Evolutionary conservation across 352 stramenopile genomes (phyloP).

Genomic region (Phytophthora megakarya): DNA sequence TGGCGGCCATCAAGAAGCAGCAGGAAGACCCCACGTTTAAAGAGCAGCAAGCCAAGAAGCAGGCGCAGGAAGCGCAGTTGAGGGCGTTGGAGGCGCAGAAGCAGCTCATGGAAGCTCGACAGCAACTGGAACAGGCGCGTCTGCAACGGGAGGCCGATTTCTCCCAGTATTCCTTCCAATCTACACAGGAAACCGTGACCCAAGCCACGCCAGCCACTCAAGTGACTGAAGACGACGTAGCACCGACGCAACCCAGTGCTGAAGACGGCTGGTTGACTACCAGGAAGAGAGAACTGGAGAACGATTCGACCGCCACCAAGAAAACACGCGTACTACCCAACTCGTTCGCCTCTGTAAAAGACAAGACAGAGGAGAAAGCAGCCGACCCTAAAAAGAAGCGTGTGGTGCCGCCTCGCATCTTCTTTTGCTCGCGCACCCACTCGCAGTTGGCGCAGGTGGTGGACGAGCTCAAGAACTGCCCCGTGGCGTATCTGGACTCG

Average conservation of each 20-base stretch:
- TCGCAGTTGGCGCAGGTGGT: constrained; percentile 85
- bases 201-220: constrained; percentile 12
- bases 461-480: constrained; percentile 80
- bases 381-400: constrained; percentile 35
- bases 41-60: constrained; percentile 23
- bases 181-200: constrained; percentile 16
- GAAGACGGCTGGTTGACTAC: constrained; percentile 29
- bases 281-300: constrained; percentile 22
- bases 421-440: constrained; percentile 89
- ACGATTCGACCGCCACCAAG: constrained; percentile 6
- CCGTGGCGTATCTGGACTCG: constrained; percentile 57
- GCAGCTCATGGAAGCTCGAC: constrained; percentile 27
- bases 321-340: constrained; percentile 36
- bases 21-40: constrained; percentile 6
- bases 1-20: constrained; percentile 12
- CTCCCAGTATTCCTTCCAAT: constrained; percentile 12
- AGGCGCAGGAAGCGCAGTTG: constrained; percentile 23
- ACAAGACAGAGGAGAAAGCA: constrained; percentile 29
- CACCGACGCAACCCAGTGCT: constrained; percentile 31
- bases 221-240: constrained; percentile 18
- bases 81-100: constrained; percentile 23
- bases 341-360: constrained; percentile 25
- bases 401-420: constrained; percentile 69
- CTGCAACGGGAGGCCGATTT: background rate
- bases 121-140: constrained; percentile 31